Base-by-base conservation (phyloP, 2,329 filamentous ascomycete genomes). In the Trichoderma asperellum region DNA sequence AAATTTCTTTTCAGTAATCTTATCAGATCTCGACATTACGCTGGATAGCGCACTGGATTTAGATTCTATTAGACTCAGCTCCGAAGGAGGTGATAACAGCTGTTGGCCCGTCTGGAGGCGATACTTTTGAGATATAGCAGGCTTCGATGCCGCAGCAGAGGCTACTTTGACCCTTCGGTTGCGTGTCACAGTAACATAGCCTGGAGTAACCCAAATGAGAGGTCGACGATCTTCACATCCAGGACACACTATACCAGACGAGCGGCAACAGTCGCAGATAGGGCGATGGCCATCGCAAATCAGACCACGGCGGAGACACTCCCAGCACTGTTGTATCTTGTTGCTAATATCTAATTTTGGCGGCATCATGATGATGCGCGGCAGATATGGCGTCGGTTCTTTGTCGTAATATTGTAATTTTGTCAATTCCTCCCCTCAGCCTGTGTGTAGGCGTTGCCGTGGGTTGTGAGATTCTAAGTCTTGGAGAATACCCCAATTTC, bases 151-250 rank as follows among this genome's bases (percentile, higher is more conserved):
- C 3, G 59, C 18, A 8, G 16, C 47, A 8, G 59, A 10, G 16
- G 32, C 24, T 5, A 47, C 55, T 57, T 24, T 62, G 16, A 32
- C n/a, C 11, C 49, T 68, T n/a, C 56, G 65, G 29, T 21, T 32
- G 4, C 65, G 57, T 7, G 65, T 43, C 11, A 47, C 24, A 37
- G 76, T 77, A 5, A 81, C 76, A 61, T 72, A 78, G 2, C 80
- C 80, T 0, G 79, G 79, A 18, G 78, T 75, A 4, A 82, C 73
- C 80, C 80, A 82, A 18, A 75, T 80, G 16, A 78, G 70, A 10
- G 80, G 81, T 69, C 80, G 77, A 63, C 74, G 76, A 62, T 81
- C 77, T 18, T 76, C 75, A 70, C 81, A 82, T 2, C 81, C 80
- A 2, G 81, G 80, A 66, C 81, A 83, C 3, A 76, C 74, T 5